Conservation (phyloP, 495 filamentous ascomycete genomes). For the Beverwykella pulmonaria region DNA sequence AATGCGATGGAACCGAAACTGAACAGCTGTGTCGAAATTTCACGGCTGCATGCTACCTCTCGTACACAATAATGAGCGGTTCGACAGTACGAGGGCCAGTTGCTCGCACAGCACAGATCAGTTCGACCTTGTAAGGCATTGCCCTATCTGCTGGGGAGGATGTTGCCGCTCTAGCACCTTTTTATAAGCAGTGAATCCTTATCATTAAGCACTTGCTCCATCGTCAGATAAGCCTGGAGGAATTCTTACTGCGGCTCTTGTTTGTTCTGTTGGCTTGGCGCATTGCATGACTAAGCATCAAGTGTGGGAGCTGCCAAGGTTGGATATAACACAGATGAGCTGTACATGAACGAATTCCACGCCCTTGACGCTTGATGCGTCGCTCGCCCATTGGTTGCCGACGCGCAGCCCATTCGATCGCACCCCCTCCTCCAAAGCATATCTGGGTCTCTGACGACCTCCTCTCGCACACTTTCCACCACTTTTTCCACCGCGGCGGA, state of each 20-base stretch:
- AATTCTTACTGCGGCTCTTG: too few relatives aligned
- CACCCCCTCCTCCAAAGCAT: conserved; percentile 1
- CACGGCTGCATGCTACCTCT: not conserved
- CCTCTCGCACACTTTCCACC: conserved; percentile 18
- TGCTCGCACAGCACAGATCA: too few relatives aligned
- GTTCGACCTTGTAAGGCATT: too few relatives aligned
- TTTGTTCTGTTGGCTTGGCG: too few relatives aligned
- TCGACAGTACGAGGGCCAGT: too few relatives aligned
- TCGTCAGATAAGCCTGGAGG: too few relatives aligned
- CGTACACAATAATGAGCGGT: too few relatives aligned
- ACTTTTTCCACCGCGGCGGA: conserved; percentile 7
- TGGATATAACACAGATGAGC: not conserved
- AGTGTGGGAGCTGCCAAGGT: not conserved
- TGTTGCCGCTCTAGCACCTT: too few relatives aligned
- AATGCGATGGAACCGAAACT: not conserved
- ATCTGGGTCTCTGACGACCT: conserved; percentile 37
- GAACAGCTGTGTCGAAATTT: not conserved
- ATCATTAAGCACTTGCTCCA: too few relatives aligned
- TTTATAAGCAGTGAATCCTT: too few relatives aligned
- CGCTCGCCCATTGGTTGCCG: conserved; percentile 34
- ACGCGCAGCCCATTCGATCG: conserved; percentile 30
- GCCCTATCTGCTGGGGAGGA: too few relatives aligned
- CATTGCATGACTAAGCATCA: not conserved
- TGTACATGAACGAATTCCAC: not conserved
- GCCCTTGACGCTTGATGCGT: conserved; percentile 33